A percentile compares a stretch with the other conserved stretches of the same genome.
phyloP scores from a whole-genome alignment of 1,284 basidiomycete species.

The Puccinia triticina region DNA sequence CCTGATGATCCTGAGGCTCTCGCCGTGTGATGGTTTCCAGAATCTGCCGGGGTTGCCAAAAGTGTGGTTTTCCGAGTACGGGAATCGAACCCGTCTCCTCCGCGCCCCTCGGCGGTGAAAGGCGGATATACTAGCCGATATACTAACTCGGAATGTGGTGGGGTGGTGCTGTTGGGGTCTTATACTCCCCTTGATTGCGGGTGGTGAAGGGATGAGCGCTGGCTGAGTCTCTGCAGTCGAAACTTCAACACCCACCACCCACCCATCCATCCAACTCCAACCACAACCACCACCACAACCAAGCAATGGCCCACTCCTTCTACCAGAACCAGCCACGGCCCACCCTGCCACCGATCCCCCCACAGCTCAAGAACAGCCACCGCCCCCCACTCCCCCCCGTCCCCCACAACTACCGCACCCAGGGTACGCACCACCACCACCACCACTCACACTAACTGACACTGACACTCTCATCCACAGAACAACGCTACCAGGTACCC shows the following conservation, averaged over 20 bases:
- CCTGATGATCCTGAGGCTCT: too few species aligned
- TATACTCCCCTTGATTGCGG: too few species aligned
- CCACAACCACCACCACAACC: neutral
- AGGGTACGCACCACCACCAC: too few species aligned
- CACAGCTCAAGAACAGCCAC: neutral
- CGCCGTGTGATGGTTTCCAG: neutral
- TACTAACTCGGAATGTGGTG: slow-evolving; percentile 29
- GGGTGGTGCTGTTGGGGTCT: too few species aligned
- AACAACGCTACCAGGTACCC: neutral
- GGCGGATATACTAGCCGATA: slow-evolving; percentile 50
- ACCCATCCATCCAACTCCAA: neutral
- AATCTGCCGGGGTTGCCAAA: neutral
- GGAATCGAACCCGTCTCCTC: slow-evolving; percentile 50
- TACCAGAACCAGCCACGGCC: neutral
- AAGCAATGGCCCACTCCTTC: neutral
- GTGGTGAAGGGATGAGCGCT: too few species aligned
- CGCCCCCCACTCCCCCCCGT: slow-evolving; percentile 36
- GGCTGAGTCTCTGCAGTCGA: too few species aligned
- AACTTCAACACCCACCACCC: too few species aligned
- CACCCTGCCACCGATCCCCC: slow-evolving; percentile 13
- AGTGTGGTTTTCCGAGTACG: slow-evolving; percentile 35
- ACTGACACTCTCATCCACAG: too few species aligned
- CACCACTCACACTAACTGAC: too few species aligned
- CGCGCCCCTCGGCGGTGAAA: slow-evolving; percentile 29
- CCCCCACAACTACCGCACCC: slow-evolving; percentile 7